Conservation (phyloP, 2,329 filamentous ascomycete species). For the Alternaria sp. region DNA sequence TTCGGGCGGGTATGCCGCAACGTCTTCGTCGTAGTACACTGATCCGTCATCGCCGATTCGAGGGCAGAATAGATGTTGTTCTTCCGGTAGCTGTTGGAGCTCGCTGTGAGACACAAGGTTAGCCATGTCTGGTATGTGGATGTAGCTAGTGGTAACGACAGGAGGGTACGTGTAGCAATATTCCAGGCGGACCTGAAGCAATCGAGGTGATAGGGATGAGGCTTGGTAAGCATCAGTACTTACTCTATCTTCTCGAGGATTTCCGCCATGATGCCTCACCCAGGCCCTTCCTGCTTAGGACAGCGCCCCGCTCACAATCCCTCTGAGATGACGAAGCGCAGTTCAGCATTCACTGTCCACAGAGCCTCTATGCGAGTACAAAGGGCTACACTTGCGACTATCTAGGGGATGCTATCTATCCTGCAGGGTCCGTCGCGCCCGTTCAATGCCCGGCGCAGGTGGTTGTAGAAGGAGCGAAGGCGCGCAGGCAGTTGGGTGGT, state of each 20-base stretch:
- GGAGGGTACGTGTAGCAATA: background rate
- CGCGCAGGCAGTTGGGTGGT: background rate
- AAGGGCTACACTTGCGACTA: constrained; percentile 7
- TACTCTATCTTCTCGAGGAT: constrained; percentile 45
- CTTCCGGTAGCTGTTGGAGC: constrained; percentile 45
- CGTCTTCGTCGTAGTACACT: constrained; percentile 55
- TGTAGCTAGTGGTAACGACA: background rate
- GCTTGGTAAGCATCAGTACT: constrained; percentile 13
- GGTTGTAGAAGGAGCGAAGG: background rate
- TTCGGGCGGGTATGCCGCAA: constrained; percentile 35
- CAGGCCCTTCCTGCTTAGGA: constrained; percentile 1
- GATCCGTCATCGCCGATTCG: constrained; percentile 44
- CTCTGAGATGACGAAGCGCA: constrained; percentile 13
- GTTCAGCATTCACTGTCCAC: constrained; percentile 15
- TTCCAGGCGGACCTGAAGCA: background rate
- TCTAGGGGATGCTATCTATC: constrained; percentile 15
- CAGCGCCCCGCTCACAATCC: constrained; percentile 4
- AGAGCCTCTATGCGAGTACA: constrained; percentile 4
- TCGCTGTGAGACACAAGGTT: constrained; percentile 38
- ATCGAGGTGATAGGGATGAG: background rate
- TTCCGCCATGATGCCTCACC: constrained; percentile 38
- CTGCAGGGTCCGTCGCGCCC: constrained; percentile 2
- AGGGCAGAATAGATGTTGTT: constrained; percentile 58
- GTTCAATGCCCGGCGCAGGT: background rate
- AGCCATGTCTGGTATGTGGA: constrained; percentile 19